Evolutionary conservation across 164 flowering plant species (phyloP).

Genomic region (Vitis riparia): DNA sequence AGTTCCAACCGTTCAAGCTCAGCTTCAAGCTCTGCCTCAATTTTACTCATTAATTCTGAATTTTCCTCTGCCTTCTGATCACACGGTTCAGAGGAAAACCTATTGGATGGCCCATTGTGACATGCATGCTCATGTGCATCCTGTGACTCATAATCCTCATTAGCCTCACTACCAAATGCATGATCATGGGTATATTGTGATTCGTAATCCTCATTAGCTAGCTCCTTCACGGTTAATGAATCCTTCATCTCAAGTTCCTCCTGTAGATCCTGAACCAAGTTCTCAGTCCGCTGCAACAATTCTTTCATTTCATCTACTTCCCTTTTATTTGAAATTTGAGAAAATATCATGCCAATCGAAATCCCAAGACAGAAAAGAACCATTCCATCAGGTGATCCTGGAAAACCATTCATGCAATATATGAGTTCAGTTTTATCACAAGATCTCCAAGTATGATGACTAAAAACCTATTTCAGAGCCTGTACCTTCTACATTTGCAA

Average conservation of each 20-base stretch:
- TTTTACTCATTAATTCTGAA: conserved; percentile 53
- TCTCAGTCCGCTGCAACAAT: conserved; percentile 59
- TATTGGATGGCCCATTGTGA: conserved; percentile 12
- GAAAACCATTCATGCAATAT: not conserved
- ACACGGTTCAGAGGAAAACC: conserved; percentile 16
- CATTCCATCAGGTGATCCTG: conserved; percentile 44
- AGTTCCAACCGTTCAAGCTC: conserved; percentile 85
- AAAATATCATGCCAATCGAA: conserved; percentile 56
- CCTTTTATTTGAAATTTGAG: conserved; percentile 36
- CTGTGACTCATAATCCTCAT: conserved; percentile 41
- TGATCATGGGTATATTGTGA: conserved; percentile 30
- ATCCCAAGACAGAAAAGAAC: conserved; percentile 59
- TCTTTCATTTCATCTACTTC: conserved; percentile 66
- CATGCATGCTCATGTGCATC: conserved; percentile 28
- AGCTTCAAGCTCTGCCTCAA: conserved; percentile 97
- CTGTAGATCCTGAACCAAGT: conserved; percentile 81
- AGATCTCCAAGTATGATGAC: not conserved
- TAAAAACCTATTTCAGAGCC: not conserved
- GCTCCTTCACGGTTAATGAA: conserved; percentile 71
- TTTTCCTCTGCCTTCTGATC: conserved; percentile 23
- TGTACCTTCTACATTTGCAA: not conserved
- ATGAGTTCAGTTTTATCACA: not conserved
- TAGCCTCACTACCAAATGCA: conserved; percentile 16
- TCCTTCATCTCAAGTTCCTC: conserved; percentile 96
- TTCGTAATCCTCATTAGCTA: conserved; percentile 46